Conservation (phyloP, 202 grass and related monocot genomes). For the Dendrocalamus latiflorus region DNA sequence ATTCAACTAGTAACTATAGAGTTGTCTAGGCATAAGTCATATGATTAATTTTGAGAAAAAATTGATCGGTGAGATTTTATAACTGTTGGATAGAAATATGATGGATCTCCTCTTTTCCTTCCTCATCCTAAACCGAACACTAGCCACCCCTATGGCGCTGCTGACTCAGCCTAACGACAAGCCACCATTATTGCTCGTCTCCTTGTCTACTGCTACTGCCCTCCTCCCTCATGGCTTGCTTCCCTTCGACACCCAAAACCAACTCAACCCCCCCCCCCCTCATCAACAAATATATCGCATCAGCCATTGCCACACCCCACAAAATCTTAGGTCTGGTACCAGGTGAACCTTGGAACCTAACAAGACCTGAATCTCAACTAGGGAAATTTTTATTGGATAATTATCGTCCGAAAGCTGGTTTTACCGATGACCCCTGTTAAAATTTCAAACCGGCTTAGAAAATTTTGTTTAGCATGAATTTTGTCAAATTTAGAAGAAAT, state of each 20-base stretch:
- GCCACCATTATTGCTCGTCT: rapidly evolving
- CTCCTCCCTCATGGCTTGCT: background rate
- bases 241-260: background rate
- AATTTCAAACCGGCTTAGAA: too few species aligned
- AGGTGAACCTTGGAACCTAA: background rate
- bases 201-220: too few species aligned
- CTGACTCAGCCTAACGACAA: background rate
- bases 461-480: too few species aligned
- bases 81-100: background rate
- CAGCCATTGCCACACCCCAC: background rate
- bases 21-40: background rate
- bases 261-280: background rate
- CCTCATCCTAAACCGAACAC: background rate
- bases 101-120: background rate
- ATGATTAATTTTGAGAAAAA: background rate
- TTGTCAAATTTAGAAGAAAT: too few species aligned
- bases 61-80: background rate
- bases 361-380: background rate
- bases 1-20: too few species aligned
- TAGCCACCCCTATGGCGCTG: background rate
- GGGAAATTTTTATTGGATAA: too few species aligned
- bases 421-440: too few species aligned
- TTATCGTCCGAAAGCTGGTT: too few species aligned
- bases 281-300: too few species aligned
- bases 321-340: background rate